phyloP scores from a whole-genome alignment of 805 yeast species.

The Candida silvicultrix region DNA sequence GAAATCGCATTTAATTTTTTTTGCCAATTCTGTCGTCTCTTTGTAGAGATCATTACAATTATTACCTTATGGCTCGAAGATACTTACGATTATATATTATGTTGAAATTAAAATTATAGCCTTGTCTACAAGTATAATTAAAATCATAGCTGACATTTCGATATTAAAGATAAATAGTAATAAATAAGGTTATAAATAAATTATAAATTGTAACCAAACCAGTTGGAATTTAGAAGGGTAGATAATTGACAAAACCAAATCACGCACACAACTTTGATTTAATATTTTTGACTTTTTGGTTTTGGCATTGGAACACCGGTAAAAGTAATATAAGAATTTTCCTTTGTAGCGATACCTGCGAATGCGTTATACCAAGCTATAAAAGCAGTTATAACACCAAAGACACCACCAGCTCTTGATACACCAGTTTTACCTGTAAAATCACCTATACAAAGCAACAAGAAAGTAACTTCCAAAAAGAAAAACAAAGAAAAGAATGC shows the following conservation, averaged over 20 bases:
- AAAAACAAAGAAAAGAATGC: slow-evolving; percentile 55
- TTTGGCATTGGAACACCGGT: slow-evolving; percentile 27
- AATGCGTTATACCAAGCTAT: slow-evolving; percentile 57
- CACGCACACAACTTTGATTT: no score
- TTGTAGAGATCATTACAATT: no score
- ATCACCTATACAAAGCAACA: slow-evolving; percentile 47
- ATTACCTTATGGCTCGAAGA: no score
- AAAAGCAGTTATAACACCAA: slow-evolving; percentile 47
- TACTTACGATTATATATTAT: no score
- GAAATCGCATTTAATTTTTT: background rate
- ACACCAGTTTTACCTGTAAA: slow-evolving; percentile 35
- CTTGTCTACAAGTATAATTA: no score
- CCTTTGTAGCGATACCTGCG: slow-evolving; percentile 51
- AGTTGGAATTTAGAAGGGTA: background rate
- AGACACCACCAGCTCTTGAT: slow-evolving; percentile 48
- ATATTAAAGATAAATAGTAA: no score
- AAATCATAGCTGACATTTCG: no score
- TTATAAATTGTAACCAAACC: no score
- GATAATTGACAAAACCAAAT: no score
- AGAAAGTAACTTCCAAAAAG: slow-evolving; percentile 46
- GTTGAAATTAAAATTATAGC: no score
- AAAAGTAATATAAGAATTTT: slow-evolving; percentile 39
- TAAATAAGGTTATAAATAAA: no score
- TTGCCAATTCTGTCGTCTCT: background rate
- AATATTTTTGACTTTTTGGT: background rate